Base-by-base conservation (phyloP, 2,329 filamentous ascomycete genomes). In the Neoarthrinium moseri region DNA sequence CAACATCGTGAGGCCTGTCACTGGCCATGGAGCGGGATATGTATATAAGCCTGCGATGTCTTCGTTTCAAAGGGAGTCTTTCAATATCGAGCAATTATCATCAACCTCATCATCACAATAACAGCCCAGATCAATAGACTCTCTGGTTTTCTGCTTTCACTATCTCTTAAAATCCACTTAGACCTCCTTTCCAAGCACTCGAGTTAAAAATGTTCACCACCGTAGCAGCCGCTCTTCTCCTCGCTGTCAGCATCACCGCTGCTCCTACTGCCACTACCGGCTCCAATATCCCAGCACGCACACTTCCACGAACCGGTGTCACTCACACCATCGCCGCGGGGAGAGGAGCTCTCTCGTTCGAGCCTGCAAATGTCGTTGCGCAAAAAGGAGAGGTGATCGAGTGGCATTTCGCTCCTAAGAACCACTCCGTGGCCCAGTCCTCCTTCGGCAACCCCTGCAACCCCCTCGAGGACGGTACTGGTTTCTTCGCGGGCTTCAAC, bases 341-440 rank as follows among this genome's bases (percentile, higher is more conserved):
- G 46, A 66, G 63, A 4, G 66, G 61, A 21, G 70, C 70, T 35
- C 68, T 80, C 24, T 59, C 57, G 39, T 82, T 81, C 61, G 66
- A 71, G 39, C 79, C 79, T 2, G 65, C 73, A 50, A 72, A 69
- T 51, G 63, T 79, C 32, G 69, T 68, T 3, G 78, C 77, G 15
- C 59, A 65, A 10, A 47, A 70, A 6, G 78, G 77, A 48, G 74
- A 78, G 49, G 51, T 74, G 4, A 59, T 82, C 47, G 75, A 81
- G 64, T 82, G 73, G 66, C 72, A 76, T 56, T 81, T 75, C 67
- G 72, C 71, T 51, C 70, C 77, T 7, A 57, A 53, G 47, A 77
- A 74, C 63, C 78, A 80, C 69, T 71, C 70, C 15, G 65, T 81
- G 33, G 69, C 65, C 3, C 64, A 71, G 52, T 60, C 59, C 11